Evolutionary conservation across 2,329 filamentous ascomycete genomes (phyloP).

Genomic region (Xylariaceae sp.): DNA sequence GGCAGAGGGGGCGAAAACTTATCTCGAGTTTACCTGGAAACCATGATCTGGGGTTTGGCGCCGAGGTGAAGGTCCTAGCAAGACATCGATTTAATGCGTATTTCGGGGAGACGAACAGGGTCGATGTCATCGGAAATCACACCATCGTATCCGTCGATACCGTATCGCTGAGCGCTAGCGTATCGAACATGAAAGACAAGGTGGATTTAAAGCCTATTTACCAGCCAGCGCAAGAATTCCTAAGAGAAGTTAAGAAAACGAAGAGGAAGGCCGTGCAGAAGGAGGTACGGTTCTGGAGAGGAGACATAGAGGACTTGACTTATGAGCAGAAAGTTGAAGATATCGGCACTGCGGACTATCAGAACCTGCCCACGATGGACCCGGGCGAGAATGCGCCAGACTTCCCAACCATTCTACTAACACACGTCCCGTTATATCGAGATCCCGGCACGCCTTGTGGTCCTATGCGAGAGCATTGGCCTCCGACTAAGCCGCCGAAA

Average conservation of each 20-base stretch:
- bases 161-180: conserved; percentile 79
- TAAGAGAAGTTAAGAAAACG: conserved; percentile 64
- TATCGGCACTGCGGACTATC: conserved; percentile 50
- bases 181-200: conserved; percentile 53
- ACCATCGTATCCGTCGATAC: conserved; percentile 91
- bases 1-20: conserved; percentile 72
- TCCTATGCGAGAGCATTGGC: conserved; percentile 80
- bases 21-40: conserved; percentile 90
- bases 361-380: conserved; percentile 44
- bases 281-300: conserved; percentile 68
- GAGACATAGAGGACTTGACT: conserved; percentile 56
- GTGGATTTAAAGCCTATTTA: conserved; percentile 67
- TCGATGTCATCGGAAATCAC: conserved; percentile 93
- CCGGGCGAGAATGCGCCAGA: conserved; percentile 54
- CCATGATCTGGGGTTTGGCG: conserved; percentile 90
- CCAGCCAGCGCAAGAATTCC: conserved; percentile 74
- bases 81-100: conserved; percentile 82
- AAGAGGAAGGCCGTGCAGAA: conserved; percentile 71
- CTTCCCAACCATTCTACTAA: conserved; percentile 85
- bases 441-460: conserved; percentile 84
- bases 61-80: conserved; percentile 78
- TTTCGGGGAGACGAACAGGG: conserved; percentile 88
- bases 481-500: conserved; percentile 65
- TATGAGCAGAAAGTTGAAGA: conserved; percentile 65
- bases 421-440: conserved; percentile 88